Base-by-base conservation (phyloP, 2,329 filamentous ascomycete genomes). In the Lachnellula cervina region DNA sequence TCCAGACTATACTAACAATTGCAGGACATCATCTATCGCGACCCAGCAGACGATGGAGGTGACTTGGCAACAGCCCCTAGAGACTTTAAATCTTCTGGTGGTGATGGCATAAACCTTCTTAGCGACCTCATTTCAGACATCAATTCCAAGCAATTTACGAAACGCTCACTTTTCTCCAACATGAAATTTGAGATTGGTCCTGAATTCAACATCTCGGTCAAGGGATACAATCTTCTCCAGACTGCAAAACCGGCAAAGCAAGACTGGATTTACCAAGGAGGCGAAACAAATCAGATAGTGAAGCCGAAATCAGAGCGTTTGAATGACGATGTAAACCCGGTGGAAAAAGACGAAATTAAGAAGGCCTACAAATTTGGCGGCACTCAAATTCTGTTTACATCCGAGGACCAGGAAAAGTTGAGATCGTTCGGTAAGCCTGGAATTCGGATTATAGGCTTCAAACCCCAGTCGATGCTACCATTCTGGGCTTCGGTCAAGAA, bases 281-380 rank as follows among this genome's bases (percentile, higher is more conserved):
- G 88, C n/a, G 92, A 97, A 67, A 86, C 84, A 60, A 82, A 90
- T 0, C 88, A 96, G 68, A 87, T 97, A 55, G 92, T 84, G 1
- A 77, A 82, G 13, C 84, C 88, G 1, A 82, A 87, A 64, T 94
- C 89, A 0, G 86, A 84, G 1, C 83, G 86, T 55, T 80, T 92
- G 54, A 87, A 90, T 4, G 88, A 90, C 58, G 90, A 95, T 63
- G 91, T 2, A 80, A 86, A 38, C 83, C 84, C 0, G 84, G 84
- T 97, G 0, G 87, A 95, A 60, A 92, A 92, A 64, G 75, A 74
- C 3, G 91, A 97, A 66, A 82, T 95, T 19, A 88, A 88, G 57
- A 97, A 94, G 71, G 94, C 93, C 0, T 99, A 94, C 77, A 97
- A 94, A 66, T 97, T 97, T 68, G 94, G 93, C 13, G 92, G 90